Conservation (phyloP, 2,329 filamentous ascomycete species). For the Verticillium isaacii region DNA sequence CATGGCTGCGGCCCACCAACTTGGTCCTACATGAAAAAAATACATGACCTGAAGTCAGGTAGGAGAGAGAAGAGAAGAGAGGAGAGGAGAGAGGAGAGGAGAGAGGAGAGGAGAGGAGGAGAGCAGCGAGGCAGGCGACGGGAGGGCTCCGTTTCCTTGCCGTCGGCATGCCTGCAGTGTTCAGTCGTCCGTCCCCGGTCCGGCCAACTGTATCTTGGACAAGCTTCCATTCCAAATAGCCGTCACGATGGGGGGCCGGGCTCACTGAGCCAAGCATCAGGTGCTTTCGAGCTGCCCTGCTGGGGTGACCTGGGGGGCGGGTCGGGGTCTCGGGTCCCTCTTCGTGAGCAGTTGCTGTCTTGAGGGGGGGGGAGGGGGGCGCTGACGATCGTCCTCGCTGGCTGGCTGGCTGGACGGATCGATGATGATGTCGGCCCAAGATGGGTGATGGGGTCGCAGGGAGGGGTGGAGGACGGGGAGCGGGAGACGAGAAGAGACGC, state of each 20-base stretch:
- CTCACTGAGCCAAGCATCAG: background rate
- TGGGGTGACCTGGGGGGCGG: background rate
- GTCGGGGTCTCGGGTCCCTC: background rate
- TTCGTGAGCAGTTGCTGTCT: background rate
- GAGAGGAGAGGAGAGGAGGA: too few species aligned
- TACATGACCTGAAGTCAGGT: background rate
- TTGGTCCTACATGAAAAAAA: background rate
- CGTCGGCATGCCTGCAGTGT: background rate
- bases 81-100: too few species aligned
- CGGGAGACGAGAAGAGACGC: background rate
- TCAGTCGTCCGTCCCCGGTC: background rate
- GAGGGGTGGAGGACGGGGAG: background rate
- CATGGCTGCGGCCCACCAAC: background rate
- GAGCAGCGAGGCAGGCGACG: background rate
- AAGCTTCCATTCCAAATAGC: background rate
- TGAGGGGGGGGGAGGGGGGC: background rate
- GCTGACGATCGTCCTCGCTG: background rate
- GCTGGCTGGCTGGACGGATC: background rate
- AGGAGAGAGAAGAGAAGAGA: too few species aligned
- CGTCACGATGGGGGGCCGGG: background rate
- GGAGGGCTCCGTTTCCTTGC: background rate
- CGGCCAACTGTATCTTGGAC: background rate
- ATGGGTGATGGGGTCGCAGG: background rate
- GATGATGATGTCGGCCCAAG: background rate
- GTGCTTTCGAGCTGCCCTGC: background rate